Evolutionary conservation across 768 basidiomycete species (phyloP), one percentile per base, ranked within the genome.

Genomic region (Trametes cingulata): DNA sequence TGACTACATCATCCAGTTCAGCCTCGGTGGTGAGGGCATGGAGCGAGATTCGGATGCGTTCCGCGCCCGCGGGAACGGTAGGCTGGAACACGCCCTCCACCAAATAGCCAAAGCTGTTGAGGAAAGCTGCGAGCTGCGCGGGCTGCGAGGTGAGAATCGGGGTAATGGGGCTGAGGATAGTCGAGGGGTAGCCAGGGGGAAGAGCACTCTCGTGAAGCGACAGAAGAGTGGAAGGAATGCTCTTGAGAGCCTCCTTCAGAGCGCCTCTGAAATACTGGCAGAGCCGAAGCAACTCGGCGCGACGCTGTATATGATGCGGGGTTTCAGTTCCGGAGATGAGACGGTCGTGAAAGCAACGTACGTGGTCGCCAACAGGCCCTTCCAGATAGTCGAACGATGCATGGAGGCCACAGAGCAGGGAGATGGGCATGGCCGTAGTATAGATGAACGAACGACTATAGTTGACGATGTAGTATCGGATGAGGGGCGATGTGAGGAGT

Each of bases 1-100:
- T 22, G 9, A 63, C 24, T 19, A 63, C 27, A 17, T 36, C 20
- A 25, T 64, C 63, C 14, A 77, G 62, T 61, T 77, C 75, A 24
- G 46, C 56, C 52, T 64, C 43, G 25, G 63, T 65, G 41, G 65
- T 67, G 20, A 47, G 51, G 6, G 61, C 58, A 33, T 65, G 66
- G 22, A 61, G 29, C 0, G 62, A 53, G 52, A 61, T 59, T 33
- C 66, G 64, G 17, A 67, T 60, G 29, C 61, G 58, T 58, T 63
- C 66, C 52, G 63, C 25, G 2, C 64, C 64, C 12, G 42, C 20
- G 29, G 66, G 66, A 2, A 67, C 61, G 17, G 40, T 59, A 24
- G 56, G 61, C 41, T 65, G 63, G 15, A 50, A 56, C 22, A 65
- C 61, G 7, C 56, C 49, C 24, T 51, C 42, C 2, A 61, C 58